Base-by-base conservation (phyloP, 352 stramenopile genomes). In the Aphanomyces euteiches region DNA sequence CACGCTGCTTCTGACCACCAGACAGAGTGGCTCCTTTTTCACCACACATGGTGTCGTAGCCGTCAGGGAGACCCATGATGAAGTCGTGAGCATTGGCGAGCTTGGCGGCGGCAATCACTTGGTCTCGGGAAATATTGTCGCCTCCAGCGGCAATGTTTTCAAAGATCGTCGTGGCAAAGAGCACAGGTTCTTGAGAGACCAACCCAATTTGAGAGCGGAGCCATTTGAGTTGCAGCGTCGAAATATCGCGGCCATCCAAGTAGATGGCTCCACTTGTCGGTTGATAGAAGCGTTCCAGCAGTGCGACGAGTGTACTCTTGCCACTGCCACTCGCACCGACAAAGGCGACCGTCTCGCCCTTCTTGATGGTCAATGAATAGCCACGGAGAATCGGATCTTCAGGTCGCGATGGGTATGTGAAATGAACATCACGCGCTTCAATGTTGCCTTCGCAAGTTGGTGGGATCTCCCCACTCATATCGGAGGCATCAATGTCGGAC, bases 261-360 rank as follows among this genome's bases (percentile, higher is more conserved):
- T 81, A 59, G 12, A 98, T 80, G 2, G 60, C 45, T 13, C 95
- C 93, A 13, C 73, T 66, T 47, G 61, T 73, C 3, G 88, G 86
- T 63, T 96, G 84, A 75, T 98, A 98, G 61, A 98, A 98, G 7
- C 92, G 74, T 61, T 96, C 78, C 6, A 96, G 73, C 36, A 98
- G 76, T 7, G 75, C 59, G 12, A 83, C 79, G 37, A 88, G 75
- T 17, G 88, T 95, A 53, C 54, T 85, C 72, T 96, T 96, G 41
- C 79, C 79, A 6, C 60, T 68, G 19, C 79, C 79, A 56, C 57
- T 78, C 3, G 73, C 34, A n/a, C 79, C 79, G 47, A 84, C 79
- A 39, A 85, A 63, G 4, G 76, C 78, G 13, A 84, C 66, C 13
- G 66, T 83, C 38, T 81, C 47, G 15, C 79, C 78, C n/a, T 61